These are phyloP conservation scores for Ustilago sp. DNA, from an alignment of 1,284 basidiomycete genomes.

Conservation along the genomic window DNA sequence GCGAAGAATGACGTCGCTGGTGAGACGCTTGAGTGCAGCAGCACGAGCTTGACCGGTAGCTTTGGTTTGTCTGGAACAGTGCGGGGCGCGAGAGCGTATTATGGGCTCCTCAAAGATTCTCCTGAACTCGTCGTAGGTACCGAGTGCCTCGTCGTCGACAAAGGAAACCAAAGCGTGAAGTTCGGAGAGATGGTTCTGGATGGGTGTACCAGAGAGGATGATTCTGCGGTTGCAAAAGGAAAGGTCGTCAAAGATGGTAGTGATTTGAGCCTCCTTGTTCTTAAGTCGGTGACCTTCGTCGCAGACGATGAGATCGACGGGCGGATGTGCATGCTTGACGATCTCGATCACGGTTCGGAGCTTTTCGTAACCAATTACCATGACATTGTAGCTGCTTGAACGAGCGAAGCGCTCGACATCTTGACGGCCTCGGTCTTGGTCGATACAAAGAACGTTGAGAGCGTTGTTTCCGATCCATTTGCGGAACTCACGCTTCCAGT, in stretches of 20 bases:
- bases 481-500: conserved; percentile 94
- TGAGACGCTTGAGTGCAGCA: conserved; percentile 76
- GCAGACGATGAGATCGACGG: conserved; percentile 92
- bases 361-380: conserved; percentile 96
- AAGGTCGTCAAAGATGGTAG: conserved; percentile 85
- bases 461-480: conserved; percentile 85
- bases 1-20: conserved; percentile 88
- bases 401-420: conserved; percentile 60
- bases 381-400: conserved; percentile 78
- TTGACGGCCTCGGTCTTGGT: conserved; percentile 69
- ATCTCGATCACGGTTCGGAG: conserved; percentile 72
- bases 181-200: conserved; percentile 93
- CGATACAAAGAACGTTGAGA: conserved; percentile 82
- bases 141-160: conserved; percentile 89
- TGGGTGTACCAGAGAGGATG: conserved; percentile 95
- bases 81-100: conserved; percentile 84
- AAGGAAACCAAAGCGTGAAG: conserved; percentile 97
- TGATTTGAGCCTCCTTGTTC: conserved; percentile 90
- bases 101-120: conserved; percentile 87
- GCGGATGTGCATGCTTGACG: conserved; percentile 72
- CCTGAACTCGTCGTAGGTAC: conserved; percentile 62
- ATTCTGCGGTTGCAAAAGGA: conserved; percentile 76
- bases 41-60: conserved; percentile 77
- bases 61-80: conserved; percentile 78
- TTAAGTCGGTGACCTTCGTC: conserved; percentile 98